Evolutionary conservation across 805 yeast species (phyloP).

Genomic region (Cyberlindnera misumaiensis): DNA sequence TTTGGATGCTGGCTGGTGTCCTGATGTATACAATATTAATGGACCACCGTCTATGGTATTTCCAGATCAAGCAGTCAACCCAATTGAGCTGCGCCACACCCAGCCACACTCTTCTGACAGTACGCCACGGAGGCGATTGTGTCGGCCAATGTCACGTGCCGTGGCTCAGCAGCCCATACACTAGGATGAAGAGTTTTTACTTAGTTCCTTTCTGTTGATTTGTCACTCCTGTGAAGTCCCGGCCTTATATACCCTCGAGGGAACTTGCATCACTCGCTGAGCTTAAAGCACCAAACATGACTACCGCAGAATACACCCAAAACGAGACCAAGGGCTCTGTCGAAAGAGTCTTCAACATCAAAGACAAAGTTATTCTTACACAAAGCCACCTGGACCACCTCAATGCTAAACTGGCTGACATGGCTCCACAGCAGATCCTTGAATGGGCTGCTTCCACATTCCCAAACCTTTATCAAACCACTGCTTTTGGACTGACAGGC

Average conservation of each 20-base stretch:
- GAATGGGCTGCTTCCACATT: slow-evolving; percentile 81
- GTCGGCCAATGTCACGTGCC: slow-evolving; percentile 1
- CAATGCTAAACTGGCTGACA: slow-evolving; percentile 50
- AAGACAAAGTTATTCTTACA: slow-evolving; percentile 31
- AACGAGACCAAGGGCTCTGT: not conserved
- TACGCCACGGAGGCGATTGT: slow-evolving; percentile 1
- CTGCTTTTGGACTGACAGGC: slow-evolving; percentile 94
- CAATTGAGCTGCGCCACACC: slow-evolving; percentile 1
- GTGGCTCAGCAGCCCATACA: not conserved
- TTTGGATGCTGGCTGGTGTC: no score
- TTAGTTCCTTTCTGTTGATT: not conserved
- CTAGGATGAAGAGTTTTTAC: not conserved
- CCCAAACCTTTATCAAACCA: slow-evolving; percentile 80
- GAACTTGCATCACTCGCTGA: not conserved
- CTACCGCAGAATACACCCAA: not conserved
- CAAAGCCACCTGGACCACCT: slow-evolving; percentile 56
- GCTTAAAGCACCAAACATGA: no score
- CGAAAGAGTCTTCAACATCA: slow-evolving; percentile 17
- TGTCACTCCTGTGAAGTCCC: not conserved
- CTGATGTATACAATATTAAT: not conserved
- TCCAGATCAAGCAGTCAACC: slow-evolving; percentile 3
- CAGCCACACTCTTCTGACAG: slow-evolving; percentile 5
- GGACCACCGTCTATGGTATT: not conserved
- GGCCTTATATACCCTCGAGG: not conserved
- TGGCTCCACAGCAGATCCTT: slow-evolving; percentile 63